phyloP scores from a whole-genome alignment of 192 early-diverging fungal genomes.

The Lunasporangiospora selenospora region DNA sequence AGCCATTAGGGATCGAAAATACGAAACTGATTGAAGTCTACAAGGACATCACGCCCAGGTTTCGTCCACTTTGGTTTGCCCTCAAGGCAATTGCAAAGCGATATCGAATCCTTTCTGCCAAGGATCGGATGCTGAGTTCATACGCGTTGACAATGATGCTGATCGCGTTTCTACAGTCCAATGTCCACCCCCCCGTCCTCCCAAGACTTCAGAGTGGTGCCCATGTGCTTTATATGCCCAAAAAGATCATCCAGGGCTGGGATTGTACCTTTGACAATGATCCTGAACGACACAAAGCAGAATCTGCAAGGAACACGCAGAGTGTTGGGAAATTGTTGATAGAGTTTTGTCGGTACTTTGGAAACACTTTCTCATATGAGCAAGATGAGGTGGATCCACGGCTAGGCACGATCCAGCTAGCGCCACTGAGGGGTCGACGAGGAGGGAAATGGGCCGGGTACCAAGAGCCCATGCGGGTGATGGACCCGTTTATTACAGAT shows the following conservation, averaged over 20 bases:
- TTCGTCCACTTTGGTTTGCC: background rate
- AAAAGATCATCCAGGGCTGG: background rate
- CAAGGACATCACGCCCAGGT: background rate
- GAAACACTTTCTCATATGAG: background rate
- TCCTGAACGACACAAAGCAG: background rate
- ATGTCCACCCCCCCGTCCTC: background rate
- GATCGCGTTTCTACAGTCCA: background rate
- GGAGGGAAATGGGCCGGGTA: background rate
- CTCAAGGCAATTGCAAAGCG: background rate
- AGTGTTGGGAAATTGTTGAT: background rate
- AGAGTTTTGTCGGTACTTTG: background rate
- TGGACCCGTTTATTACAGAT: background rate
- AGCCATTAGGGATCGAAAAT: background rate
- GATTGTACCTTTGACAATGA: background rate
- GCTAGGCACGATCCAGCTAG: background rate
- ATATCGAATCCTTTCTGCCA: conserved; percentile 1
- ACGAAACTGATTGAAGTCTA: background rate
- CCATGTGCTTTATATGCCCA: background rate
- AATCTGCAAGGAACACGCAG: too few relatives aligned
- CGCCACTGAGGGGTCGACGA: background rate
- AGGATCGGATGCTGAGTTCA: background rate
- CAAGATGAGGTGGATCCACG: background rate
- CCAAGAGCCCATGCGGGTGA: background rate
- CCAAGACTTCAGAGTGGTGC: background rate
- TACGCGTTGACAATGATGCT: background rate